Percentiles rank a stretch among this genome's conserved stretches.
Conservation (phyloP, 768 basidiomycete genomes). For the Boletus speciosus region DNA sequence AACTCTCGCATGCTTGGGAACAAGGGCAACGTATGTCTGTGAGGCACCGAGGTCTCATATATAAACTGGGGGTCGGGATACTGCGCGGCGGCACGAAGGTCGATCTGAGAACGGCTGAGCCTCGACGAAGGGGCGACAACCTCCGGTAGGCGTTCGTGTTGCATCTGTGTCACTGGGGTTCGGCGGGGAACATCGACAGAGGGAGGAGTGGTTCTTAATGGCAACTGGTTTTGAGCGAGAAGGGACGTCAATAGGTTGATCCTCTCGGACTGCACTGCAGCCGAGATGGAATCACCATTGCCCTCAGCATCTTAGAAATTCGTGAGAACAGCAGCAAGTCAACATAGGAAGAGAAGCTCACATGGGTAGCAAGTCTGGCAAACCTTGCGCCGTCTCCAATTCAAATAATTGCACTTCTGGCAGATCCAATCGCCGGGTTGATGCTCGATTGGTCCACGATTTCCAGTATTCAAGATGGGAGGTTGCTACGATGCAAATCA, state of each 20-base stretch:
- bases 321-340: constrained; percentile 11
- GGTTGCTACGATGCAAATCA: constrained; percentile 51
- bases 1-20: constrained; percentile 31
- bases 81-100: constrained; percentile 39
- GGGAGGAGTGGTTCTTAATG: constrained; percentile 19
- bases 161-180: constrained; percentile 47
- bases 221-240: constrained; percentile 53
- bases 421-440: constrained; percentile 85
- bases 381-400: constrained; percentile 84
- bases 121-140: constrained; percentile 34
- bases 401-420: constrained; percentile 80
- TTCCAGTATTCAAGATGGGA: constrained; percentile 86
- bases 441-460: constrained; percentile 83
- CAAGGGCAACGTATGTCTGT: constrained; percentile 40
- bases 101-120: constrained; percentile 48
- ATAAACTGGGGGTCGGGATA: constrained; percentile 51
- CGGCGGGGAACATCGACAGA: constrained; percentile 32
- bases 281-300: constrained; percentile 83
- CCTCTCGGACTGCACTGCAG: constrained; percentile 80
- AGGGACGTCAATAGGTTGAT: constrained; percentile 77
- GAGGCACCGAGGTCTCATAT: constrained; percentile 61
- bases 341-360: constrained; percentile 36
- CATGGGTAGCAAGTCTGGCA: constrained; percentile 88
- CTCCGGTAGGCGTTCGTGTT: constrained; percentile 39
- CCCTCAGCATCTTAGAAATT: constrained; percentile 68